Base-by-base conservation (phyloP, 371 early-diverging fungal species). In the Thermomucor indicae-seudaticae region DNA sequence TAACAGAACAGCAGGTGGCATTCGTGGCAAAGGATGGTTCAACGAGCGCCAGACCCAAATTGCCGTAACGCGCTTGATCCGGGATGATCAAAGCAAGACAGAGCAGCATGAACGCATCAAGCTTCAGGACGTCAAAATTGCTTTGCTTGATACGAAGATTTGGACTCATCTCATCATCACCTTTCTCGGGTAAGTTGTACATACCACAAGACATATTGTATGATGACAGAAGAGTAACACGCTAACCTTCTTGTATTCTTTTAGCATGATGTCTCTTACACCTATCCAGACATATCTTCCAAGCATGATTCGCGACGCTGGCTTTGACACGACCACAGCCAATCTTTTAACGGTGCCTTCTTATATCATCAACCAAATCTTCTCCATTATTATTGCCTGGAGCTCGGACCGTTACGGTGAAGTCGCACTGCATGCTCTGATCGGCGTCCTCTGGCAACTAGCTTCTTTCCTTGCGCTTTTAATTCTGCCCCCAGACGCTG, bases 301-400 rank as follows among this genome's bases (percentile, higher is more conserved):
- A 1, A 49, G 64, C 49, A 75, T 78, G 23, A 73, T 83, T 55
- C 65, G 65, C 45, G 64, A 61, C 24, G 59, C 69, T 32, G 79
- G 80, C 0, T 80, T 78, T 43, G 50, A 70, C 24, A 62, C 64
- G 2, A 58, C 72, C 34, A 63, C 60, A 3, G 60, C 75, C 22
- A 83, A 83, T 50, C 52, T 78, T 17, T 49, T 83, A 49, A 73
- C 80, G 1, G 70, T 75, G 11, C 80, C 81, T 14, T 62, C 72
- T 0, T 68, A 78, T 43, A 57, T 76, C 30, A 50, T 74, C 47
- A 60, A 58, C 12, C 55, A 75, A 23, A 57, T 72, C 14, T 50
- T 64, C 22, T 75, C 78, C 57, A 62, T 74, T 19, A 23, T 64
- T 29, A 60, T 78, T 47, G 71, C 77, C 10, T 57, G 57, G 51